These are phyloP conservation scores for Xylariaceae sp. DNA, from an alignment of 2,329 filamentous ascomycete species.

Conservation along the genomic window DNA sequence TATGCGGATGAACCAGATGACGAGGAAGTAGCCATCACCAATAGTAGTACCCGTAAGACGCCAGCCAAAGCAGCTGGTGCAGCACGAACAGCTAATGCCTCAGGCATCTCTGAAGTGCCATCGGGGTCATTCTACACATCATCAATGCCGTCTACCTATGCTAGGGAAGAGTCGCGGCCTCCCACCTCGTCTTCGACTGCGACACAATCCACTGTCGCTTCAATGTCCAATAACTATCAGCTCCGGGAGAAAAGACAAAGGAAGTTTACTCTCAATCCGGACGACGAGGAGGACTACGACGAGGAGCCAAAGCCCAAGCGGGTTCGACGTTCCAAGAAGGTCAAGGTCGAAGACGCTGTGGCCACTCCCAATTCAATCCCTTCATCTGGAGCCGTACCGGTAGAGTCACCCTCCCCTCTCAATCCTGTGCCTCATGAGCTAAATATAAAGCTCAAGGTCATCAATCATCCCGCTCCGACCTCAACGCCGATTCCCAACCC, in stretches of 20 bases:
- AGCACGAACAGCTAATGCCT: conserved; percentile 17
- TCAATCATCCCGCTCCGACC: conserved; percentile 26
- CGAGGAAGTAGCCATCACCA: conserved; percentile 20
- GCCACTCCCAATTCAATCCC: conserved; percentile 12
- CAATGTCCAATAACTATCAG: conserved; percentile 52
- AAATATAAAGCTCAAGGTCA: conserved; percentile 35
- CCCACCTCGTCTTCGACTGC: conserved; percentile 53
- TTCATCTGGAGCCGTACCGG: conserved; percentile 3
- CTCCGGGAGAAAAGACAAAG: conserved; percentile 55
- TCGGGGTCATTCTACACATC: conserved; percentile 40
- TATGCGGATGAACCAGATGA: conserved; percentile 12
- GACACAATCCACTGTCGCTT: conserved; percentile 47
- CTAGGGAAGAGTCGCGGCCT: conserved; percentile 48
- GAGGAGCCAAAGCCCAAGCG: conserved; percentile 31
- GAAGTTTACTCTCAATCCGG: conserved; percentile 50
- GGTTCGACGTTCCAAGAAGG: conserved; percentile 29
- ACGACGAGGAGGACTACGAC: conserved; percentile 36
- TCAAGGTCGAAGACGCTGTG: conserved; percentile 21
- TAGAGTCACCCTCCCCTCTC: conserved; percentile 12
- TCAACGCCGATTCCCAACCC: conserved; percentile 17
- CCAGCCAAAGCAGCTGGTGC: conserved; percentile 8
- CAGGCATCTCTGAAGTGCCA: conserved; percentile 36
- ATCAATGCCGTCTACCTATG: conserved; percentile 33
- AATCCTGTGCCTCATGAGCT: conserved; percentile 17
- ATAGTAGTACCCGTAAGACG: conserved; percentile 11